Evolutionary conservation across 768 basidiomycete species (phyloP).

Genomic region (Leccinellum rugosiceps): DNA sequence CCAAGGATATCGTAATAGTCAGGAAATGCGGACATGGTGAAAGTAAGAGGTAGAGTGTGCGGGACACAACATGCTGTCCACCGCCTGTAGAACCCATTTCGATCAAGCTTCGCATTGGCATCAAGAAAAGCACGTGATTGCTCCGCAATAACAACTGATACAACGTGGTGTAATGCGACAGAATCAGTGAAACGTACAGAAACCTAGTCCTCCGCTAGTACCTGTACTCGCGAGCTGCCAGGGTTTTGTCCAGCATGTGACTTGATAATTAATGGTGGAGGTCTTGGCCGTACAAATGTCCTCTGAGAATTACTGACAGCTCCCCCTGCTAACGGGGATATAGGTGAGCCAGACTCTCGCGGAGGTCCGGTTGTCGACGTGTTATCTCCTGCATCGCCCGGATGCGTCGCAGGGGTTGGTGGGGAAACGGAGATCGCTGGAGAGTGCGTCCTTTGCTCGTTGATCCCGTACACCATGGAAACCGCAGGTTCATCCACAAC

Average conservation of each 20-base stretch:
- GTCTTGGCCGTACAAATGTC: slow-evolving; percentile 40
- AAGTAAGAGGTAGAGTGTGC: slow-evolving; percentile 7
- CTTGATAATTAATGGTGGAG: slow-evolving; percentile 36
- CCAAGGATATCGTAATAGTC: slow-evolving; percentile 73
- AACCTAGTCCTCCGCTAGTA: slow-evolving; percentile 15
- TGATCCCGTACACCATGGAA: not conserved
- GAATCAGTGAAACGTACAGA: not conserved
- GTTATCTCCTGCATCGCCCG: slow-evolving; percentile 20
- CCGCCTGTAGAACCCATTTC: slow-evolving; percentile 2
- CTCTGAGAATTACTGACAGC: slow-evolving; percentile 15
- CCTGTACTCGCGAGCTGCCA: slow-evolving; percentile 8
- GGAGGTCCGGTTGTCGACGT: slow-evolving; percentile 25
- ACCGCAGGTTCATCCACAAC: not conserved
- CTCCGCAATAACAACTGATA: not conserved
- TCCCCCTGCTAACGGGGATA: slow-evolving; percentile 10
- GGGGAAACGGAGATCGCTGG: slow-evolving; percentile 22
- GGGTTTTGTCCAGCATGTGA: slow-evolving; percentile 7
- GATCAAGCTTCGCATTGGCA: not conserved
- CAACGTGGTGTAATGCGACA: not conserved
- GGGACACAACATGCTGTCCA: slow-evolving; percentile 8
- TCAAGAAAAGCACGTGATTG: slow-evolving; percentile 19
- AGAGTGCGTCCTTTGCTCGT: slow-evolving; percentile 10
- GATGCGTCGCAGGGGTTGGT: slow-evolving; percentile 4
- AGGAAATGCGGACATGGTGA: slow-evolving; percentile 69
- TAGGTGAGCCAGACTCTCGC: slow-evolving; percentile 31